Base-by-base conservation (phyloP, 345 rosid genomes). In the Euphorbia peplus region DNA sequence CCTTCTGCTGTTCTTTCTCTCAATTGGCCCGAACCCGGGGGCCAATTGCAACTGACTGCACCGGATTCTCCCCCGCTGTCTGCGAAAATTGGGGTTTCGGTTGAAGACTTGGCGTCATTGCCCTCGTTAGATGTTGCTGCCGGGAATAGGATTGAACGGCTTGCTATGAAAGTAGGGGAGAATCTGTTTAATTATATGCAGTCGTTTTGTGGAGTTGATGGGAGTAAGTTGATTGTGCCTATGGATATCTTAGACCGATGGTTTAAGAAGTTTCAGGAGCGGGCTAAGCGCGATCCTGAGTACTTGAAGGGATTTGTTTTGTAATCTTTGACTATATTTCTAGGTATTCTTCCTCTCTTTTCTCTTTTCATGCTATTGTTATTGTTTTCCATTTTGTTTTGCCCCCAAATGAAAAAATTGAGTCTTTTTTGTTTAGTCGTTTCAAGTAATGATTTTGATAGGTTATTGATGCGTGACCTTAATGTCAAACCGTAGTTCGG, bases 161-260 rank as follows among this genome's bases (percentile, higher is more conserved):
- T 95, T 63, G 97, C 97, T 30, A 82, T 93, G 98, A 93, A 68
- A 77, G 97, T 93, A 1, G 98, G 98, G n/a, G 95, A 93, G 86
- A 88, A 91, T 66, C 67, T 89, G 74, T 95, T 95, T 63, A 91
- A 91, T 54, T 95, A 89, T 55, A 95, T 95, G 99, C 99, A 95
- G 78, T 95, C 99, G 28, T 95, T 95, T 58, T 95, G 97, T 64
- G 96, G 96, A 6, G 87, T 87, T 18, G 97, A 95, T 68, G 96
- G 96, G 29, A 87, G 82, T 74, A 91, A 74, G 66, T 78, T 91
- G 83, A 82, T 95, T 42, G 99, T 95, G 55, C 97, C 99, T 4
- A 89, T 86, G 93, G 99, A 93, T 78, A 93, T 93, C 35, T 74
- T 95, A 78, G 97, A 95, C 64, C 85, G 97, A 24, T 91, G 99